Evolutionary conservation across 1,284 basidiomycete genomes (phyloP), one percentile per base, ranked within the genome.

Genomic region (Vanrija sp.): DNA sequence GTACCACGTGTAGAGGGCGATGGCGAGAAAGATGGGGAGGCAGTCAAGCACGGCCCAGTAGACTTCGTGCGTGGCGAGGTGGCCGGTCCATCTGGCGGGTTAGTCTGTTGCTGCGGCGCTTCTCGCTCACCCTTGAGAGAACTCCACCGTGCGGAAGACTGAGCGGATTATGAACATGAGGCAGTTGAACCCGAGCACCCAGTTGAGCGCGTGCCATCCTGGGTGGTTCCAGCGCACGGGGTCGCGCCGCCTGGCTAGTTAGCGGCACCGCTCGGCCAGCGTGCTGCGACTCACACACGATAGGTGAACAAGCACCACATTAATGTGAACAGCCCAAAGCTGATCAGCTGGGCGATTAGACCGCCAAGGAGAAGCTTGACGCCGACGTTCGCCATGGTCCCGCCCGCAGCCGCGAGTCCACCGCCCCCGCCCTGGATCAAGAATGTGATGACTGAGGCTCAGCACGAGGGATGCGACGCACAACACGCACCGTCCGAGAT

Each of bases 21-120:
- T 80, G 26, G 85, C 83, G 49, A 86, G 68, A 58, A 85, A 80
- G 14, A 87, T 42, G 5, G 65, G 64, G 9, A 72, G 55, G 1
- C 85, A 83, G 68, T 88, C 86, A 25, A 87, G 76, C 1, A 73
- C 81, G 66, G 86, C 87, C 73, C 88, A 87, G 65, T 80, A 82
- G 1, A 68, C 66, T 69, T 86, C 84, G 18, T 80, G 80, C 0
- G 81, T 85, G n/a, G 83, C 80, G 18, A 87, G 79, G 40, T 76
- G 73, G 5, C 86, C 85, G 19, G 70, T 64, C 71, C 80, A 86
- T 28, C 28, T 28, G 28, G 28, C 7, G 42, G 44, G 23, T 46
- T 43, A 21, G 18, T 3, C 18, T 2, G 2, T 3, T 19, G 28
- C 28, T 28, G 3, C 1, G 28, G 2, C 7, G 28, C 3, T 10